phyloP scores from a whole-genome alignment of 2,329 filamentous ascomycete genomes.

The Fusarium sp. region DNA sequence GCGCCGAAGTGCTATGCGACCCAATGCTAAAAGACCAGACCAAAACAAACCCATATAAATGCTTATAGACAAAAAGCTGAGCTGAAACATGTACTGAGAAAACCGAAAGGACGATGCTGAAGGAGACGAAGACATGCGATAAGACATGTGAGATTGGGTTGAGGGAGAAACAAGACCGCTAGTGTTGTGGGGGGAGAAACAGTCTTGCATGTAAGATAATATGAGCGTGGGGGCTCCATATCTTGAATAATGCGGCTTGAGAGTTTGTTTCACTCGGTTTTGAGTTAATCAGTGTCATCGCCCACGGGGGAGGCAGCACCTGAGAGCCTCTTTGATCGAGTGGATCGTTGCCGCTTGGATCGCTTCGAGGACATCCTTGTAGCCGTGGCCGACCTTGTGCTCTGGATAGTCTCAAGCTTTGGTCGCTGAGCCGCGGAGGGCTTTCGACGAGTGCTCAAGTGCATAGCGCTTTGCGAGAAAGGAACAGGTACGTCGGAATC shows the following conservation, averaged over 20 bases:
- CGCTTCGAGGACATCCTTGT: conserved; percentile 49
- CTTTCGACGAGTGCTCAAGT: conserved; percentile 42
- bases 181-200: conserved; percentile 17
- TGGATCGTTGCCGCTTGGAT: conserved; percentile 49
- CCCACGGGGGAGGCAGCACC: conserved; percentile 54
- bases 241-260: conserved; percentile 24
- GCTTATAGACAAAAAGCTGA: conserved; percentile 41
- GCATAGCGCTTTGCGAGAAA: conserved; percentile 44
- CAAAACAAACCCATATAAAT: conserved; percentile 43
- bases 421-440: conserved; percentile 56
- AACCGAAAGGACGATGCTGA: conserved; percentile 21
- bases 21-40: conserved; percentile 36
- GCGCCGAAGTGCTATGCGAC: conserved; percentile 46
- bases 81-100: conserved; percentile 31
- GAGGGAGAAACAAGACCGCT: conserved; percentile 12
- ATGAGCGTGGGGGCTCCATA: conserved; percentile 19
- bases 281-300: conserved; percentile 52
- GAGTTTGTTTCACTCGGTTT: conserved; percentile 24
- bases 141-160: conserved; percentile 17
- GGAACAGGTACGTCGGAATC: conserved; percentile 45
- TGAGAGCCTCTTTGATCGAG: conserved; percentile 48
- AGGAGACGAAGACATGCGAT: conserved; percentile 10
- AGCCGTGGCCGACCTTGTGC: conserved; percentile 53
- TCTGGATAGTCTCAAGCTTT: conserved; percentile 61
- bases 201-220: conserved; percentile 25